phyloP scores from a whole-genome alignment of 164 flowering plant species.

The Magnolia changhungtana region DNA sequence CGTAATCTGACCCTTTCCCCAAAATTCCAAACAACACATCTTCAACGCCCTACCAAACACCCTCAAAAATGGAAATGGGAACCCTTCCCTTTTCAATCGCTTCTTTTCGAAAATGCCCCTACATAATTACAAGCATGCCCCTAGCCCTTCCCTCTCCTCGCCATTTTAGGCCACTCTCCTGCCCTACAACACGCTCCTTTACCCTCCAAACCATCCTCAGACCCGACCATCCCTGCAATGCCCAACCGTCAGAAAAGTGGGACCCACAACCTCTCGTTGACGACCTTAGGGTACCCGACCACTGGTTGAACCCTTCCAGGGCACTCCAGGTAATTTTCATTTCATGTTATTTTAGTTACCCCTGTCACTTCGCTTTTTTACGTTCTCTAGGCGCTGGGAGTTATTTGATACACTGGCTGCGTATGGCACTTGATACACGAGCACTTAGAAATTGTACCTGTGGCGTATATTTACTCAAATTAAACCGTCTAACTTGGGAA shows the following conservation, averaged over 20 bases:
- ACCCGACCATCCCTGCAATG: neutral
- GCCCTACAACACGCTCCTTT: neutral
- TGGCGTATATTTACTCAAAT: too few species aligned
- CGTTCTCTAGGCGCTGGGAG: neutral
- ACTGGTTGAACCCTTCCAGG: conserved; percentile 65
- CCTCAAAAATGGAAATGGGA: neutral
- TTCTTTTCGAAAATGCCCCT: conserved; percentile 1
- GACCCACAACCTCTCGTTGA: conserved; percentile 25
- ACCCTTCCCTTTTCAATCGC: neutral
- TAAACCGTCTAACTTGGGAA: too few species aligned
- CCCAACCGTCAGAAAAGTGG: neutral
- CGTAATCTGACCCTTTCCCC: too few species aligned
- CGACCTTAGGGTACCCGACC: conserved; percentile 64
- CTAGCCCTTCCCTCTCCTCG: neutral
- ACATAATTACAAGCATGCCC: neutral
- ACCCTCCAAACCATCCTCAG: neutral
- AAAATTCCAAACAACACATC: too few species aligned
- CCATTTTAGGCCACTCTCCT: neutral
- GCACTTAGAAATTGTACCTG: too few species aligned
- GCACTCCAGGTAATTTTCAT: conserved; percentile 57
- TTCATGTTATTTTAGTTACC: neutral
- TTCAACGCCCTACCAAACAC: too few species aligned
- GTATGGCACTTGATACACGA: too few species aligned
- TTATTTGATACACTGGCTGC: too few species aligned
- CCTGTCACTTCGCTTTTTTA: neutral